Evolutionary conservation across 176 grass and related monocot species (phyloP), one percentile per base, ranked within the genome.

Genomic region (Triticum turgidum): DNA sequence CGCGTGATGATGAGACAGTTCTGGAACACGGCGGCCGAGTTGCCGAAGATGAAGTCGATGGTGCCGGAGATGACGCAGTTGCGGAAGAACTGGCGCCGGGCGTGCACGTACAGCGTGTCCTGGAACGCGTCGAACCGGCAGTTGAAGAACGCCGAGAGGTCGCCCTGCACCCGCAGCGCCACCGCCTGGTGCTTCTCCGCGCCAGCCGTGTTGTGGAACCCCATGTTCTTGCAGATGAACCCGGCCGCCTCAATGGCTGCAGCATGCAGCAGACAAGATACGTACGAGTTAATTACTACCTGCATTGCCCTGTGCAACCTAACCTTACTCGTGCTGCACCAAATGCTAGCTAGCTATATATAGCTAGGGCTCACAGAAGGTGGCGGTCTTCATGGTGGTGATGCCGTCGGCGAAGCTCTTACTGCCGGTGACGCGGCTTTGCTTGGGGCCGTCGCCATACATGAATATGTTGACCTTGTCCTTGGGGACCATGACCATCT

Each of bases 11-110:
- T 94, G 17, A 90, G 84, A 83, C 92, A 94, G 74, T 94, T 92
- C 85, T 97, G 94, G 92, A 97, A 89, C 17, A 97, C 80, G 65
- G 83, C 92, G 2, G 92, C 94, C 5, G 92, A 88, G 87, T 92
- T 94, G 73, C 94, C 94, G 73, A 97, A 97, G 85, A 97, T 94
- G 92, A 97, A 97, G 88, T 97, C 94, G 56, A 97, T 87, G 64
- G 94, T 97, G 21, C 94, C 94, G 2, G 92, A 94, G 79, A 97
- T 59, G 64, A 91, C 91, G 88, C 94, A 97, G 77, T 97, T 91
- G 59, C 94, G 89, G 94, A 94, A 97, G 89, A 94, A 97, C 51
- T 94, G 94, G 0, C 92, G 86, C 4, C 88, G 34, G 0, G 85
- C 69, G 63, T 94, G 92, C 74, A 87, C 83, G 81, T 94, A 97